phyloP scores from a whole-genome alignment of 768 basidiomycete genomes.

The Infundibulicybe gibba region DNA sequence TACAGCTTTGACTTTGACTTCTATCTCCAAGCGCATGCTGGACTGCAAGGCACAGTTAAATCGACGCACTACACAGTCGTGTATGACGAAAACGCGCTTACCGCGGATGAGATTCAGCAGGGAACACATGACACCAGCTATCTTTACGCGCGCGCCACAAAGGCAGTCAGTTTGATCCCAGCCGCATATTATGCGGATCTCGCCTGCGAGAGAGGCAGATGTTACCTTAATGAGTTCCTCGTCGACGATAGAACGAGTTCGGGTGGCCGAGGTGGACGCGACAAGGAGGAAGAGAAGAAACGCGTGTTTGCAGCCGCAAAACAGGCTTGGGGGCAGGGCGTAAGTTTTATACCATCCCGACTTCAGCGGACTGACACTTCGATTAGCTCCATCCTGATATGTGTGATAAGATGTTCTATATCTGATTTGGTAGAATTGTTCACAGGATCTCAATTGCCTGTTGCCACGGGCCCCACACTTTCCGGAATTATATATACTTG shows the following conservation, averaged over 20 bases:
- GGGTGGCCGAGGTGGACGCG: conserved; percentile 24
- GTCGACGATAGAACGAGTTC: conserved; percentile 40
- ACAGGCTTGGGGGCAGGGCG: conserved; percentile 49
- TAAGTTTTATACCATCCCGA: conserved; percentile 21
- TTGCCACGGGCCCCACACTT: too few species aligned
- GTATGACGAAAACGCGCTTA: conserved; percentile 72
- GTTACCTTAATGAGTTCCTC: conserved; percentile 72
- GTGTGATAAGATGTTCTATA: conserved; percentile 72
- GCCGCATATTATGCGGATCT: conserved; percentile 81
- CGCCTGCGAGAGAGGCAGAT: conserved; percentile 77
- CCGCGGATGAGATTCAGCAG: conserved; percentile 69
- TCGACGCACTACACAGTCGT: conserved; percentile 79
- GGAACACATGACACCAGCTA: conserved; percentile 70
- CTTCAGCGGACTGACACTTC: conserved; percentile 3
- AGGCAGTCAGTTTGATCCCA: conserved; percentile 78
- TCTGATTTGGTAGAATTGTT: conserved; percentile 29
- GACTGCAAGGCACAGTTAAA: conserved; percentile 67
- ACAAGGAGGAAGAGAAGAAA: conserved; percentile 32
- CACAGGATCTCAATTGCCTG: background rate
- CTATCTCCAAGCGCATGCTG: conserved; percentile 26
- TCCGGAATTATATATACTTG: too few species aligned
- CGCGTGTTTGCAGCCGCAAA: conserved; percentile 42
- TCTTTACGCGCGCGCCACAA: conserved; percentile 79
- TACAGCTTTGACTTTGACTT: conserved; percentile 47
- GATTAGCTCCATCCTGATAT: conserved; percentile 50